Conservation (phyloP, 495 filamentous ascomycete genomes). For the Jackrogersella minutella region DNA sequence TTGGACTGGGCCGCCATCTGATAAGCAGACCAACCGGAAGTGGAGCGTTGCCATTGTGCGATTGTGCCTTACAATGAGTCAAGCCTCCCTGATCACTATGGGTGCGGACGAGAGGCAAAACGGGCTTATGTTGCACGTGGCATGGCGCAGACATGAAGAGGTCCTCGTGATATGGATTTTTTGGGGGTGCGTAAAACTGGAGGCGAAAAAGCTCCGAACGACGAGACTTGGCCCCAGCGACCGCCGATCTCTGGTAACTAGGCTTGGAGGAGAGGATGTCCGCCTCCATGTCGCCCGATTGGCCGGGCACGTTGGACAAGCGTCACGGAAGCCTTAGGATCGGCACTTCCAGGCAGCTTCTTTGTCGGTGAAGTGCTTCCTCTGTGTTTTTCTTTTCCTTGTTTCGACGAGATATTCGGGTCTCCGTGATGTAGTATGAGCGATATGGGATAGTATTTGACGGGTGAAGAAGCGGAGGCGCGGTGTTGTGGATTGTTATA, state of each 20-base stretch:
- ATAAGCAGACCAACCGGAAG: conserved; percentile 24
- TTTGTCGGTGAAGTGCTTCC: conserved; percentile 38
- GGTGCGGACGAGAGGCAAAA: conserved; percentile 30
- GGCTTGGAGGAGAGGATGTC: conserved; percentile 28
- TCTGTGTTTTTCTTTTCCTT: conserved; percentile 7
- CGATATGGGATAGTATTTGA: conserved; percentile 23
- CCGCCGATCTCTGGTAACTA: conserved; percentile 38
- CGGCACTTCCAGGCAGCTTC: conserved; percentile 32
- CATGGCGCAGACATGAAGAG: conserved; percentile 31
- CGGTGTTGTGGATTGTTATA: conserved; percentile 16
- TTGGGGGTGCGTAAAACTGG: conserved; percentile 26
- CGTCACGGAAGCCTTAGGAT: conserved; percentile 27
- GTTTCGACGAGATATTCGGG: conserved; percentile 21
- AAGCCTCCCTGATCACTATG: conserved; percentile 32
- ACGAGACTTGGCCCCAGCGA: conserved; percentile 33
- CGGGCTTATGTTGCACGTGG: conserved; percentile 35
- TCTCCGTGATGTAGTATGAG: conserved; percentile 22
- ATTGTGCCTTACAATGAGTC: conserved; percentile 32
- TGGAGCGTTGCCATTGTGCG: conserved; percentile 24
- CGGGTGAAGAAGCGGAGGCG: conserved; percentile 10
- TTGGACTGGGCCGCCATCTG: conserved; percentile 29
- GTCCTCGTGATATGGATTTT: conserved; percentile 38
- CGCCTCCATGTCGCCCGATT: conserved; percentile 17
- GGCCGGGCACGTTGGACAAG: conserved; percentile 30
- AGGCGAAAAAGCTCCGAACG: conserved; percentile 39